Evolutionary conservation across 805 yeast species (phyloP).

Genomic region (Ogataea allantospora): DNA sequence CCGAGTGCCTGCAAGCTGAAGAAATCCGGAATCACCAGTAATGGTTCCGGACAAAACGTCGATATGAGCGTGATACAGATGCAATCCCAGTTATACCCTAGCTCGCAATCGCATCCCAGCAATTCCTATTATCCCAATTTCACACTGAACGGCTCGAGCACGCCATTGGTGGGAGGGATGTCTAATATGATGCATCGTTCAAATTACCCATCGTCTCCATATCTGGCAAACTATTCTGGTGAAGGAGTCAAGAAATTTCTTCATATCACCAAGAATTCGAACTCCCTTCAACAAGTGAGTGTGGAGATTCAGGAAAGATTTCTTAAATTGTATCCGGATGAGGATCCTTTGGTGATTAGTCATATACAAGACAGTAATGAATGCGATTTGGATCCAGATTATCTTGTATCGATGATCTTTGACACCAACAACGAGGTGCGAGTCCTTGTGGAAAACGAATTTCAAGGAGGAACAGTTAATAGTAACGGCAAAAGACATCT

Average conservation of each 20-base stretch:
- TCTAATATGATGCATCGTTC: constrained; percentile 6
- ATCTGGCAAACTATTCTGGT: constrained; percentile 2
- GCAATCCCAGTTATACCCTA: constrained; percentile 8
- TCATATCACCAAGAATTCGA: constrained; percentile 54
- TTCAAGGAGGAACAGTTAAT: constrained; percentile 8
- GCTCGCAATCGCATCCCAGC: constrained; percentile 9
- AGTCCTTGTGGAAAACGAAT: constrained; percentile 44
- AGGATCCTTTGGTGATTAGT: constrained; percentile 51
- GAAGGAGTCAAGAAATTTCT: constrained; percentile 47
- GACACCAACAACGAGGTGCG: constrained; percentile 46
- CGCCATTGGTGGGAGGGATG: constrained; percentile 23
- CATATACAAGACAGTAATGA: constrained; percentile 63
- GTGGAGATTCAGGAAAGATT: constrained; percentile 56
- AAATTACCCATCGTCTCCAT: constrained; percentile 17
- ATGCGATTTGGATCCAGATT: constrained; percentile 82
- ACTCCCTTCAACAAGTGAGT: constrained; percentile 48
- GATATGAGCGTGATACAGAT: constrained; percentile 8
- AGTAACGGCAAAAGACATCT: constrained; percentile 25
- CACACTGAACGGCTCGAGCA: constrained; percentile 27
- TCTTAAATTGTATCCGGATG: constrained; percentile 62
- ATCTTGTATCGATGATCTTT: constrained; percentile 62
- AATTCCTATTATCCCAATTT: constrained; percentile 15
- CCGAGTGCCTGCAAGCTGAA: constrained; percentile 21
- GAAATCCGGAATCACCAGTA: constrained; percentile 1
- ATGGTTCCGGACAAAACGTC: constrained; percentile 5